Percentiles rank a stretch among this genome's conserved stretches.
Conservation (phyloP, 2,329 filamentous ascomycete species). For the Teratosphaeria destructans region DNA sequence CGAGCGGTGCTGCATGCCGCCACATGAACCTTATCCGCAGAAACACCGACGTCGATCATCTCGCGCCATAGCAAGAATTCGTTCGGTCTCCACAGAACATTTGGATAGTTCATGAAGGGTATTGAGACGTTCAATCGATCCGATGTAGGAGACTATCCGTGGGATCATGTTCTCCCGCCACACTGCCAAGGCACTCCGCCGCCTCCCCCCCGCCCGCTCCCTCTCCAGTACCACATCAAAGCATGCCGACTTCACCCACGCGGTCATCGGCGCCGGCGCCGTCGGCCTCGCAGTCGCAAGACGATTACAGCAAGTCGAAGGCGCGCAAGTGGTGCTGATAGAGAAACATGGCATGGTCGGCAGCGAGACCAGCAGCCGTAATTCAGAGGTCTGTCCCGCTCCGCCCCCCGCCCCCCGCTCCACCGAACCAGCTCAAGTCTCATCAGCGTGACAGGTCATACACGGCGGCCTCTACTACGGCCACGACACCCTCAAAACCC, state of each 20-base stretch:
- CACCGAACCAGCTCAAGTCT: no score
- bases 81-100: not conserved
- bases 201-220: conserved; percentile 6
- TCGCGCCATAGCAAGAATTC: not conserved
- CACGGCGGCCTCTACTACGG: conserved; percentile 94
- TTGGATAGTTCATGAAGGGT: not conserved
- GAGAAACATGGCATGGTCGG: conserved; percentile 68
- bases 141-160: not conserved
- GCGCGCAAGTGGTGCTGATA: conserved; percentile 61
- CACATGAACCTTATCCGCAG: not conserved
- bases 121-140: not conserved
- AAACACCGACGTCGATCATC: not conserved
- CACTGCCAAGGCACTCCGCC: not conserved
- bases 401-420: no score
- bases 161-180: not conserved
- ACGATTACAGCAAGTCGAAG: conserved; percentile 52
- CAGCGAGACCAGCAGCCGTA: conserved; percentile 79
- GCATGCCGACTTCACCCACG: conserved; percentile 53
- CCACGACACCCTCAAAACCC: conserved; percentile 62
- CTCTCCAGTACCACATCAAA: conserved; percentile 35
- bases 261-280: conserved; percentile 59
- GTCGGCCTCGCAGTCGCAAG: conserved; percentile 74
- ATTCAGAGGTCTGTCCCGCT: conserved; percentile 57
- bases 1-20: not conserved
- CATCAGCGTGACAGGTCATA: conserved; percentile 52